Base-by-base conservation (phyloP, 352 stramenopile genomes). In the Saprolegnia diclina region DNA sequence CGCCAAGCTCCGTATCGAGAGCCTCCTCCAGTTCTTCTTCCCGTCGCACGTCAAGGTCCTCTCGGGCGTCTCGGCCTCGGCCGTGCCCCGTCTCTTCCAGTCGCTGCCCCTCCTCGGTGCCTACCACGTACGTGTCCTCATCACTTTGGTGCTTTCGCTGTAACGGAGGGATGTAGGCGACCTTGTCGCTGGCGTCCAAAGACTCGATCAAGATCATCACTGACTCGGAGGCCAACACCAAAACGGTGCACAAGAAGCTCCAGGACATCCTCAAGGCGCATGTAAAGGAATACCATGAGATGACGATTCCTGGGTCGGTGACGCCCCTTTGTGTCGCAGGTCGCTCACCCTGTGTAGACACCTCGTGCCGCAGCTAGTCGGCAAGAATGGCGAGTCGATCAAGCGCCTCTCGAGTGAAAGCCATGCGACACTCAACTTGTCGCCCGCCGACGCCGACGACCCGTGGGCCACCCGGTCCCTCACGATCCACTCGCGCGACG, bases 1-100 rank as follows among this genome's bases (percentile, higher is more conserved):
- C 35, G 85, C 85, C 53, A 91, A 89, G 72, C 72, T 78, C 21
- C 73, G 79, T 44, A 80, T 92, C 7, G 81, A 92, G 68, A 87
- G 87, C 35, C 76, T 91, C 35, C 73, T 92, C 37, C 82, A 91
- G 63, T 92, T 92, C 63, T 92, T 90, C 72, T 87, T 87, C 71
- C 73, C 76, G 21, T 80, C 88, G 26, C 79, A 75, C 56, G 81
- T 90, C 59, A 44, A 78, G 29, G 76, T 77, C 19, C 64, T 92
- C 1, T 73, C 81, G 3, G 72, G 79, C 21, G 70, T 92, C 21
- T 75, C 82, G 16, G 72, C 71, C 22, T 74, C 74, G 1, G 82
- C 79, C 40, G 74, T 88, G 35, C 78, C 81, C 1, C 80, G 81
- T 0, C 69, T 92, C 55, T 91, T 88, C 56, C 82, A 90, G 66